Conservation (phyloP, 108 stramenopile genomes). For the Nannochloropsis salina region DNA sequence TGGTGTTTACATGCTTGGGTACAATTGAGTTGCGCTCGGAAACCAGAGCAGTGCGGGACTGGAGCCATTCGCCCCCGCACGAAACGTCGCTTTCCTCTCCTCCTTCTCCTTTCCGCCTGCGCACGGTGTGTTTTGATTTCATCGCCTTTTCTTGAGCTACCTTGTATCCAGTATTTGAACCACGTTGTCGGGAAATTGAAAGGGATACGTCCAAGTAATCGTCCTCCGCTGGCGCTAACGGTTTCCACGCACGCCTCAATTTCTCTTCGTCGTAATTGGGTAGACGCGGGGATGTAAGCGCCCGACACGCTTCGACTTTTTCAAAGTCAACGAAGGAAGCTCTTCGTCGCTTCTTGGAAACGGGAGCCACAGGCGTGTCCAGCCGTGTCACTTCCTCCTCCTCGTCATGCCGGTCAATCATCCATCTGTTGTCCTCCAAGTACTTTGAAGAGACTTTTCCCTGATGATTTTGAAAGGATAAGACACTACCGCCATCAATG, state of each 20-base stretch:
- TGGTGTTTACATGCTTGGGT: conserved; percentile 6
- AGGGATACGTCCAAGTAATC: neutral
- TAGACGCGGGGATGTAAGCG: neutral
- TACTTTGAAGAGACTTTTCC: too few relatives aligned
- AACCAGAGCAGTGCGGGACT: neutral
- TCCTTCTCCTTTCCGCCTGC: neutral
- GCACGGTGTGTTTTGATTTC: neutral
- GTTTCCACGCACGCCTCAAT: neutral
- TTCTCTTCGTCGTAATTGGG: neutral
- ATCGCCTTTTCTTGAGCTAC: neutral
- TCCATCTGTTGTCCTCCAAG: too few relatives aligned
- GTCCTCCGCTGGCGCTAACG: neutral
- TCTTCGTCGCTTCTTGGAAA: conserved; percentile 19
- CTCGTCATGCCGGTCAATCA: too few relatives aligned
- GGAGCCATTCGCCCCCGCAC: neutral
- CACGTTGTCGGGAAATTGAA: neutral
- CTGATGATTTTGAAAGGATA: too few relatives aligned
- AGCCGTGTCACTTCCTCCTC: too few relatives aligned
- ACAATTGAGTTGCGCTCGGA: conserved; percentile 16
- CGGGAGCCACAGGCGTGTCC: neutral
- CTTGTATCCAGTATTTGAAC: neutral
- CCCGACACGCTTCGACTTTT: neutral
- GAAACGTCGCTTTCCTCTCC: neutral
- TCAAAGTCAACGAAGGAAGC: neutral
- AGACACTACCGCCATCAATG: too few relatives aligned